phyloP scores from a whole-genome alignment of 73 alveolate genomes.

The Urostyla sp. region DNA sequence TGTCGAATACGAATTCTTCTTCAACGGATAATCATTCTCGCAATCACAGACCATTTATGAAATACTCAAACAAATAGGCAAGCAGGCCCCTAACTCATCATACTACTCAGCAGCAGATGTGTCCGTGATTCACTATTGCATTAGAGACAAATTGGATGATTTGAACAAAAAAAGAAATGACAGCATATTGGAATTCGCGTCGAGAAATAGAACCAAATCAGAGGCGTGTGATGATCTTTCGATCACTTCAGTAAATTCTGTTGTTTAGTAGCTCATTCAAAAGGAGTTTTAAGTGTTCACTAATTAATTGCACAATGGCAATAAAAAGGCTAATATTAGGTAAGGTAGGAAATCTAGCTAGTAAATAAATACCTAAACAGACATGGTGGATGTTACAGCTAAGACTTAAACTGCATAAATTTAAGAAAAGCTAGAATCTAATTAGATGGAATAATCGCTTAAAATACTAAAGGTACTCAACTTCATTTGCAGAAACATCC shows the following conservation, averaged over 20 bases:
- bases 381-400: too few species aligned
- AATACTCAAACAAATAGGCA: neutral
- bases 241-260: slow-evolving; percentile 40
- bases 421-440: neutral
- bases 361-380: too few species aligned
- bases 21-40: neutral
- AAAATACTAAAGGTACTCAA: slow-evolving; percentile 34
- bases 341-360: too few species aligned
- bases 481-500: slow-evolving; percentile 39
- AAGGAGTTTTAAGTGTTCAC: slow-evolving; percentile 42
- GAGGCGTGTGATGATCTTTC: slow-evolving; percentile 42
- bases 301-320: neutral
- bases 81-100: neutral
- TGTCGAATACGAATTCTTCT: slow-evolving; percentile 49
- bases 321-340: too few species aligned
- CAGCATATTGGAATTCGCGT: slow-evolving; percentile 27
- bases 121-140: slow-evolving; percentile 12
- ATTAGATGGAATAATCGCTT: slow-evolving; percentile 20
- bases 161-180: slow-evolving; percentile 10
- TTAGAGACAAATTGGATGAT: slow-evolving; percentile 45
- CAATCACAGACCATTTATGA: slow-evolving; percentile 17
- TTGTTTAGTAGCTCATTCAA: slow-evolving; percentile 22
- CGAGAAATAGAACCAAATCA: slow-evolving; percentile 26
- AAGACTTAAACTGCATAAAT: too few species aligned
- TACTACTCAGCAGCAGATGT: neutral